Evolutionary conservation across 2,329 filamentous ascomycete genomes (phyloP), one percentile per base, ranked within the genome.

Genomic region (Aulographum hederae): DNA sequence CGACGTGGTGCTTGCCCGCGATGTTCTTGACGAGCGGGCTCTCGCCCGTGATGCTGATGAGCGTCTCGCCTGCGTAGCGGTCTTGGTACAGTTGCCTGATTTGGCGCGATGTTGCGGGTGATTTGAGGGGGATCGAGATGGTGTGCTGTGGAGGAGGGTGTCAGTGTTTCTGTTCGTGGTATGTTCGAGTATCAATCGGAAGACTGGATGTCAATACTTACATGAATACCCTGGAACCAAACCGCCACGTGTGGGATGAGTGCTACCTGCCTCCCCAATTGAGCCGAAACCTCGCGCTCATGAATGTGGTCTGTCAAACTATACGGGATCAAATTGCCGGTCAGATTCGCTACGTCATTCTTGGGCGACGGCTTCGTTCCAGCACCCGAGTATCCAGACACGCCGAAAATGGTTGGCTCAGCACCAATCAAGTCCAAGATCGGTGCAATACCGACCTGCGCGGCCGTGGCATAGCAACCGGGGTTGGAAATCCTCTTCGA

Each of bases 1-100:
- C 85, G 3, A 92, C 77, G 15, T 80, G 78, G 51, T 95, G 86
- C 59, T 77, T 80, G 39, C 78, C 73, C 43, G 70, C 70, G 45
- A 94, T 94, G 43, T 73, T 63, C 60, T 84, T 91, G 34, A 95
- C 86, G 8, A 74, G 60, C 3, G 86, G 89, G 0, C 79, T 69
- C 53, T 95, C 86, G 33, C 86, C 86, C 4, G 80, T 69, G 14
- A 95, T 72, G 66, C 89, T 93, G 50, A 98, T 76, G 12, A 98
- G 73, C 58, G 84, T 86, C 67, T 95, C 89, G 31, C 85, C 85
- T 4, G 86, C 86, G 48, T 93, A 98, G 16, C 86, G 72, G 46
- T 95, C 86, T 57, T 95, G 86, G 64, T 92, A 98, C 36, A 95
- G 63, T 48, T 93, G 81, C 38, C 89, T 73, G 43, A 98, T 82